Conservation (phyloP, 345 rosid genomes). For the Nephelium lappaceum region DNA sequence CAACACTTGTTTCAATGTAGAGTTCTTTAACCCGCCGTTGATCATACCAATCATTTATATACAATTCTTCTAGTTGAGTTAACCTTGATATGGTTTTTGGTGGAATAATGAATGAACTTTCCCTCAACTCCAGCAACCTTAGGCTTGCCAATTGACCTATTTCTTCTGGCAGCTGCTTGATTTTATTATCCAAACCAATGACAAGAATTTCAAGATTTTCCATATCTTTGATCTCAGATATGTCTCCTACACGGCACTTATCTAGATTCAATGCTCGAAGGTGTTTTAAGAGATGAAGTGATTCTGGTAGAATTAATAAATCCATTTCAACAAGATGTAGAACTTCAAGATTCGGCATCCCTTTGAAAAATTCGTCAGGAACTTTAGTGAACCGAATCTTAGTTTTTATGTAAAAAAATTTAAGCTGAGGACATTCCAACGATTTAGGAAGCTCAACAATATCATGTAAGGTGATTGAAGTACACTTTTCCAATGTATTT, state of each 20-base stretch:
- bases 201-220: constrained; percentile 22
- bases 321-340: neutral
- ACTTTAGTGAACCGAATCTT: neutral
- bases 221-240: constrained; percentile 5
- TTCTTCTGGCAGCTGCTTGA: constrained; percentile 17
- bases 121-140: constrained; percentile 13
- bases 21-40: neutral
- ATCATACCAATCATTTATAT: constrained; percentile 11
- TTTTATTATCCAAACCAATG: neutral
- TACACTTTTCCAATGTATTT: neutral
- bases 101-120: constrained; percentile 19
- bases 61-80: constrained; percentile 31
- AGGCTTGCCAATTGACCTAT: constrained; percentile 15
- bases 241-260: neutral
- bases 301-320: constrained; percentile 8
- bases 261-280: constrained; percentile 26
- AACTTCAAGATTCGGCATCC: neutral
- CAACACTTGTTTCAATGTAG: neutral
- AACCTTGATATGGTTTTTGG: constrained; percentile 5
- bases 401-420: neutral
- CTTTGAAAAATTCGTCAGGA: neutral
- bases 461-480: neutral
- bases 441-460: constrained; percentile 8
- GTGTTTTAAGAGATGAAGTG: neutral
- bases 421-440: constrained; percentile 19